Conservation (phyloP, 2,329 filamentous ascomycete genomes). For the Aspergillus latus region DNA sequence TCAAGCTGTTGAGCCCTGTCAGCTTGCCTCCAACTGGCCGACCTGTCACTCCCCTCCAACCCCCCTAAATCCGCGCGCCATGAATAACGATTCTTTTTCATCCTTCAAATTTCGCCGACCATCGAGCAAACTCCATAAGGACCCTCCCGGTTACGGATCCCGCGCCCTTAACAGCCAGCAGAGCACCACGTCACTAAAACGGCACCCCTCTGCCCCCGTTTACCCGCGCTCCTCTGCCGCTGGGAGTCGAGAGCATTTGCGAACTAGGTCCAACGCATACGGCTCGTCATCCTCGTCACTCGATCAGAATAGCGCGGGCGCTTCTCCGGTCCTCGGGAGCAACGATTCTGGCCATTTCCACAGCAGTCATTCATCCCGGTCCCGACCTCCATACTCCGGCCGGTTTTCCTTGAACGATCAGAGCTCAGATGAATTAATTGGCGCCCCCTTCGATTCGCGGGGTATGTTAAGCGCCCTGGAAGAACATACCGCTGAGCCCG, state of each 20-base stretch:
- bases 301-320: conserved; percentile 43
- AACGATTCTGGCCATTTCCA: conserved; percentile 34
- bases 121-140: conserved; percentile 47
- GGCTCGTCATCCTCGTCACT: conserved; percentile 51
- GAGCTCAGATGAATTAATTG: conserved; percentile 48
- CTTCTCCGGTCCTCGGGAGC: conserved; percentile 39
- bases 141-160: conserved; percentile 43
- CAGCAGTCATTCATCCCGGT: conserved; percentile 26
- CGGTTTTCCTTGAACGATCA: conserved; percentile 39
- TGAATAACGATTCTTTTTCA: conserved; percentile 39
- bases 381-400: conserved; percentile 35
- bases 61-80: conserved; percentile 33
- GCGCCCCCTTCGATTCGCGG: conserved; percentile 45
- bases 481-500: conserved; percentile 38
- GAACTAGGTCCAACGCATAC: conserved; percentile 48
- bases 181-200: conserved; percentile 45
- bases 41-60: conserved; percentile 26
- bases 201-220: conserved; percentile 49
- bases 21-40: conserved; percentile 20
- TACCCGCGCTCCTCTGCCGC: conserved; percentile 45
- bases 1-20: conserved; percentile 20
- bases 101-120: conserved; percentile 41
- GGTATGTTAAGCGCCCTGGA: conserved; percentile 47
- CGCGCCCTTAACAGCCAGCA: conserved; percentile 45
- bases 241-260: conserved; percentile 43